Percentiles rank a stretch among this genome's conserved stretches.
Conservation (phyloP, 495 filamentous ascomycete genomes). For the Opeltia flavorubescens region DNA sequence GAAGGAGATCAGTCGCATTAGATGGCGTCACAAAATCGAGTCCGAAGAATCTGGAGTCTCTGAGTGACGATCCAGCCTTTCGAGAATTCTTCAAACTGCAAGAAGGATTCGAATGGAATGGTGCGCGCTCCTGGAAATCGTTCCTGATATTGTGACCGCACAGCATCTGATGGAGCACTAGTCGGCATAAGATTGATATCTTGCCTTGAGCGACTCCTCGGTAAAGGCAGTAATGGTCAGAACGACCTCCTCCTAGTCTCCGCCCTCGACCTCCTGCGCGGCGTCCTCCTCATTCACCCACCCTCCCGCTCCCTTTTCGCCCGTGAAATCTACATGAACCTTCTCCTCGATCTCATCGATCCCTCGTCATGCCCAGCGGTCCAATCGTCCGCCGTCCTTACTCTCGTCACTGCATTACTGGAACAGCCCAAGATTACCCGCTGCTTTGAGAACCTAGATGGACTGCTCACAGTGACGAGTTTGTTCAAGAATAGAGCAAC, state of each 20-base stretch:
- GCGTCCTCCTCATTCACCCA: constrained; percentile 81
- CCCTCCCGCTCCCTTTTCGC: constrained; percentile 78
- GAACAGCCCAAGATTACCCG: constrained; percentile 74
- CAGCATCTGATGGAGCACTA: constrained; percentile 16
- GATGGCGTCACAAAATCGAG: constrained; percentile 26
- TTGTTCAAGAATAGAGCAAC: constrained; percentile 79
- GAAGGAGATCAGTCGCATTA: constrained; percentile 26
- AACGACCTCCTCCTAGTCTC: constrained; percentile 84
- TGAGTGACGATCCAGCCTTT: constrained; percentile 79
- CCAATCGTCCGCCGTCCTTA: constrained; percentile 77
- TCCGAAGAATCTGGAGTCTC: constrained; percentile 51
- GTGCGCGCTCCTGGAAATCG: constrained; percentile 24
- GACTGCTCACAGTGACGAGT: constrained; percentile 81
- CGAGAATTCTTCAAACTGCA: constrained; percentile 93
- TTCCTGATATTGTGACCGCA: background rate
- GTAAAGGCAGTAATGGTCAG: constrained; percentile 61
- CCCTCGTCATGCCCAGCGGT: constrained; percentile 81
- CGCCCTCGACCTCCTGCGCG: constrained; percentile 81
- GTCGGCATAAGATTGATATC: constrained; percentile 74
- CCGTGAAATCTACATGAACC: constrained; percentile 88
- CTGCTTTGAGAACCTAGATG: constrained; percentile 85
- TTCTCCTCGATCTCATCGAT: constrained; percentile 89
- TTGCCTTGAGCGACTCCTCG: constrained; percentile 78
- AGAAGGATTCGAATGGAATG: constrained; percentile 96
- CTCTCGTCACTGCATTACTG: constrained; percentile 76